These are phyloP conservation scores for Acanthamoeba lenticulata DNA, from an alignment of 208 protist genomes.

Conservation along the genomic window DNA sequence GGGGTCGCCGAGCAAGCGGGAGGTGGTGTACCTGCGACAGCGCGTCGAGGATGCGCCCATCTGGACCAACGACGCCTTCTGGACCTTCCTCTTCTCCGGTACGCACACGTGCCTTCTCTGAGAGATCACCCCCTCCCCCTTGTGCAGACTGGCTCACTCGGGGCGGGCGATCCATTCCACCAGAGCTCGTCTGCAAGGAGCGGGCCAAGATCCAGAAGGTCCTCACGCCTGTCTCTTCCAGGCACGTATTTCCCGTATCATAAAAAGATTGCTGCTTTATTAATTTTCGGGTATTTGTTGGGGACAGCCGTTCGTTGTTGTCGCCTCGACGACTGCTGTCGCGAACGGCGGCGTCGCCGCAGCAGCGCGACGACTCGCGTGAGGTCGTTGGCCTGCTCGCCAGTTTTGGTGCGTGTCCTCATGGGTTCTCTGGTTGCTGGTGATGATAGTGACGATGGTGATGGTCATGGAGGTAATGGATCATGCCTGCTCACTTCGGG, in stretches of 20 bases:
- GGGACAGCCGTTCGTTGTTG: neutral
- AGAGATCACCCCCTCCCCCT: neutral
- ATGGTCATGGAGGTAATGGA: neutral
- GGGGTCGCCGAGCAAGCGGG: no score
- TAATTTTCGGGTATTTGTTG: neutral
- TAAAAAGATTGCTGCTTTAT: neutral
- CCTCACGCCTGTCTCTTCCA: neutral
- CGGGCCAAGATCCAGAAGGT: neutral
- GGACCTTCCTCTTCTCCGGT: slow-evolving; percentile 24
- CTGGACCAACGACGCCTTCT: neutral
- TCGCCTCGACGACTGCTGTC: neutral
- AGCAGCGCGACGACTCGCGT: neutral
- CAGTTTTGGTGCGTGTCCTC: neutral
- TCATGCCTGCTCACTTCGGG: neutral
- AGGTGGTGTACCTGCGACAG: neutral
- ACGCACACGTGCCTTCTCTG: neutral
- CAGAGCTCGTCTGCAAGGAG: slow-evolving; percentile 44
- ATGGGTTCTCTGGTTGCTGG: no score
- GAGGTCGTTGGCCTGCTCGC: slow-evolving; percentile 9
- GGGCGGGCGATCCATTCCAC: no score
- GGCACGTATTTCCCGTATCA: neutral
- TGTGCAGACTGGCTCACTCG: neutral
- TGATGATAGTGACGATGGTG: no score
- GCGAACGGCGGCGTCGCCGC: neutral
- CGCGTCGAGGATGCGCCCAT: neutral